phyloP scores from a whole-genome alignment of 2,329 filamentous ascomycete genomes.

The Alternaria brassicicola region DNA sequence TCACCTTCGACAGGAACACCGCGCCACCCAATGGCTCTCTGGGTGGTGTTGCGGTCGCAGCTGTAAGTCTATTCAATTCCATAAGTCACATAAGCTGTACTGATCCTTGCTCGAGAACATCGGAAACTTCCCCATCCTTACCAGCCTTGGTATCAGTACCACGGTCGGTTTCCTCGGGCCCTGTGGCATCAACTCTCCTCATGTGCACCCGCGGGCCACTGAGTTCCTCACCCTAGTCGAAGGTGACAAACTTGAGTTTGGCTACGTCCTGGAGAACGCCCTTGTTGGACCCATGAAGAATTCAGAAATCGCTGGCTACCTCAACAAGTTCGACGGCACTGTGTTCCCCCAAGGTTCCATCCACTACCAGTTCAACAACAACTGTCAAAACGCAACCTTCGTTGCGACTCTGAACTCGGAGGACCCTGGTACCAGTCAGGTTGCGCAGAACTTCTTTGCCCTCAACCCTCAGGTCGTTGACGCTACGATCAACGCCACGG shows the following conservation, averaged over 20 bases:
- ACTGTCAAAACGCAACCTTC: conserved; percentile 53
- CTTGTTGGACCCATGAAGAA: conserved; percentile 42
- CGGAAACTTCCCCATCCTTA: conserved; percentile 50
- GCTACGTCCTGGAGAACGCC: conserved; percentile 56
- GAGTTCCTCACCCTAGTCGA: conserved; percentile 56
- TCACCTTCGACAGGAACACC: conserved; percentile 60
- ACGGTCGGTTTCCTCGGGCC: conserved; percentile 51
- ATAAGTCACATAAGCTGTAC: background rate
- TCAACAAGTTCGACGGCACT: conserved; percentile 54
- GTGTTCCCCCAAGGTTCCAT: conserved; percentile 56
- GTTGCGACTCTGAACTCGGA: conserved; percentile 53
- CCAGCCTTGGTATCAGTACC: conserved; percentile 47
- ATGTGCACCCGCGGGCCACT: conserved; percentile 57
- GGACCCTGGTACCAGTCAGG: conserved; percentile 51
- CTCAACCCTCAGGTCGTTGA: conserved; percentile 47
- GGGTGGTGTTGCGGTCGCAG: conserved; percentile 48
- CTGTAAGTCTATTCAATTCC: conserved; percentile 18
- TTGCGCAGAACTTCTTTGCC: conserved; percentile 54
- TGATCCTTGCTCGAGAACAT: conserved; percentile 36
- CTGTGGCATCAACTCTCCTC: conserved; percentile 57
- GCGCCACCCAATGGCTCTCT: conserved; percentile 59
- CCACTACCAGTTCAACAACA: conserved; percentile 58
- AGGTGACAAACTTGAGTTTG: conserved; percentile 50
- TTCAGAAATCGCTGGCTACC: conserved; percentile 49
- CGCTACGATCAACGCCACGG: conserved; percentile 48